These are phyloP conservation scores for Fusarium newnesense DNA, from an alignment of 2,329 filamentous ascomycete species.

Conservation along the genomic window DNA sequence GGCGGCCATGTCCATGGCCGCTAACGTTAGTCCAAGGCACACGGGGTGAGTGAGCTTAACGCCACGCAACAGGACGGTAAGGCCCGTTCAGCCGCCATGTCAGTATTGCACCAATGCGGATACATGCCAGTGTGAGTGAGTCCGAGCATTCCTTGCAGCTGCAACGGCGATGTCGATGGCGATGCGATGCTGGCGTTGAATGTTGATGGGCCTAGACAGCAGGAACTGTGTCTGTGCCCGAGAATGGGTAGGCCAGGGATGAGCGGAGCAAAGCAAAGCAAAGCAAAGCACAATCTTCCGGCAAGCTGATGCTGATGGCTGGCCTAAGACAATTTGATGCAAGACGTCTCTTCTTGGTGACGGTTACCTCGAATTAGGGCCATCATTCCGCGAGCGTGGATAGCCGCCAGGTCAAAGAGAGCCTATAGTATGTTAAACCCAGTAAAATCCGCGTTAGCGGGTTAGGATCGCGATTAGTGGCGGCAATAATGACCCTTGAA, in stretches of 20 bases:
- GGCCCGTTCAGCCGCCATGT: constrained; percentile 22
- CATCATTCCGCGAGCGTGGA: background rate
- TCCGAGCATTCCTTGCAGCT: constrained; percentile 10
- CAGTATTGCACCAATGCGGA: background rate
- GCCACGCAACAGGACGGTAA: constrained; percentile 18
- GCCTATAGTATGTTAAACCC: background rate
- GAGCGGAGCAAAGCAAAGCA: background rate
- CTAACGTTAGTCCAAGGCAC: constrained; percentile 19
- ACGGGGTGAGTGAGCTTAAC: background rate
- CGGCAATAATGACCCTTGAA: constrained; percentile 8
- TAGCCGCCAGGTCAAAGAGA: background rate
- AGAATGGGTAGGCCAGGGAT: background rate
- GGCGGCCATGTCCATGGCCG: background rate
- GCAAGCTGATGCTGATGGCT: background rate
- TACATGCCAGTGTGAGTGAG: background rate
- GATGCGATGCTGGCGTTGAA: background rate
- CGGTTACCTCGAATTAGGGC: background rate
- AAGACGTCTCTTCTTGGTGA: background rate
- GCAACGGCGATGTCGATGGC: constrained; percentile 1
- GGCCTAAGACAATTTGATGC: constrained; percentile 14
- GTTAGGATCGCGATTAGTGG: constrained; percentile 13
- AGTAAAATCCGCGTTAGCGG: background rate
- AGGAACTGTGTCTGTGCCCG: constrained; percentile 15
- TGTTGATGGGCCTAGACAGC: constrained; percentile 8
- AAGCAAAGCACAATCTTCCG: background rate